phyloP scores from a whole-genome alignment of 176 grass and related monocot species.

The Microstegium vimineum region DNA sequence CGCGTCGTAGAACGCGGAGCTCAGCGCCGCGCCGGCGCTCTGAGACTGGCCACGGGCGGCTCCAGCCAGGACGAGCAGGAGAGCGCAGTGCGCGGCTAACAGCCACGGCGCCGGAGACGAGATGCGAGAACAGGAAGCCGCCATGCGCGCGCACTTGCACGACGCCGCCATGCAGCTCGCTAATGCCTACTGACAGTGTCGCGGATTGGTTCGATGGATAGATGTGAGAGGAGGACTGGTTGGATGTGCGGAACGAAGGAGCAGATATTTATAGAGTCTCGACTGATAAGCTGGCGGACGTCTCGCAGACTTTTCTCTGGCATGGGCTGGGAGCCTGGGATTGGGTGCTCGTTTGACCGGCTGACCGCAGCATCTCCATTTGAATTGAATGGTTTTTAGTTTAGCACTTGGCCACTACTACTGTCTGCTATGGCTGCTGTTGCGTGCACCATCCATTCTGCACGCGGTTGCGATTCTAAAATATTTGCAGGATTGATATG shows the following conservation, averaged over 20 bases:
- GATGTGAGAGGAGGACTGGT: background rate
- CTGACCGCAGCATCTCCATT: background rate
- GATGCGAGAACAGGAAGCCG: background rate
- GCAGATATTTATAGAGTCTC: background rate
- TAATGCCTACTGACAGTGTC: too few species aligned
- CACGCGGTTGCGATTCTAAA: background rate
- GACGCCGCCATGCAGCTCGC: too few species aligned
- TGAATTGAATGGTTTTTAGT: background rate
- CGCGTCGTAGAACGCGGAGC: conserved; percentile 10
- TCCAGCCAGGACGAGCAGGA: background rate
- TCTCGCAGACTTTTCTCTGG: background rate
- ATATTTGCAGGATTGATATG: background rate
- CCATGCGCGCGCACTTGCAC: background rate
- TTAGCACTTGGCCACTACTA: background rate
- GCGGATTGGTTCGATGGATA: background rate
- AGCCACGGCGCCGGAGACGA: background rate
- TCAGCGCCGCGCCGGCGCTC: background rate
- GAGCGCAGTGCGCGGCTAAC: background rate
- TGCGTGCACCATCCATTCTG: background rate
- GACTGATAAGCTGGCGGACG: background rate
- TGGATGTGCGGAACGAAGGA: background rate
- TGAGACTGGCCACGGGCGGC: background rate
- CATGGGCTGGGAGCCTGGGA: background rate
- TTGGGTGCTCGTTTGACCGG: background rate
- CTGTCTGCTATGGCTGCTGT: background rate